Base-by-base conservation (phyloP, 306 rosid species). In the Casuarina equisetifolia region DNA sequence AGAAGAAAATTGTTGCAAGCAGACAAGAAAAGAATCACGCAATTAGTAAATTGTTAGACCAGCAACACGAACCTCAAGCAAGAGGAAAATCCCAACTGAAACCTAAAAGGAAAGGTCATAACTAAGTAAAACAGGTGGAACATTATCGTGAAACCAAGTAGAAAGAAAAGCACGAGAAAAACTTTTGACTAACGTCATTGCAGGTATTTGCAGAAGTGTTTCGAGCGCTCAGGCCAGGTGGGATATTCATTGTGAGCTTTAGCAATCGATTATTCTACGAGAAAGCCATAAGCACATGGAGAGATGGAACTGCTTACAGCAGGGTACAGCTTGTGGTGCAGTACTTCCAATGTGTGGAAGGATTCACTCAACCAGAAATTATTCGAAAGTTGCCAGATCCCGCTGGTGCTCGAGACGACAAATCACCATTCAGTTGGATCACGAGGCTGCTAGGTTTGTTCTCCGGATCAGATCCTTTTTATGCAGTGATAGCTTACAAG, bases 261-360 rank as follows among this genome's bases (percentile, higher is more conserved):
- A 94, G 98, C 82, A 90, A 91, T 77, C 85, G 96, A 78, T 80
- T 94, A 92, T 94, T 94, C 80, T 91, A 91, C 66, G 98, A 89
- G 85, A 94, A 91, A 84, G 98, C 94, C 63, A 81, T 88, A 75
- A 82, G 82, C 54, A 89, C 89, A 45, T 91, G 98, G 98, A 86
- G 96, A 70, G 98, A 91, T 42, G 96, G 89, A 15, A 90, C 73
- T 25, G 92, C 77, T 9, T 91, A 90, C 70, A 89, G 97, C 64
- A 84, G 97, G 77, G 86, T 85, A 12, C 91, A 81, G 67, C 79
- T 91, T 74, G 98, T 91, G 50, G 89, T 91, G 78, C 97, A 91
- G 73, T 94, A 94, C 82, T 91, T 90, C 62, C 97, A 91, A 80
- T 83, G 90, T 5, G 88, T 91, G 32, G 92, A 90, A 78, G 97